Conservation (phyloP, 208 protist species). For the Entamoeba histolytica region DNA sequence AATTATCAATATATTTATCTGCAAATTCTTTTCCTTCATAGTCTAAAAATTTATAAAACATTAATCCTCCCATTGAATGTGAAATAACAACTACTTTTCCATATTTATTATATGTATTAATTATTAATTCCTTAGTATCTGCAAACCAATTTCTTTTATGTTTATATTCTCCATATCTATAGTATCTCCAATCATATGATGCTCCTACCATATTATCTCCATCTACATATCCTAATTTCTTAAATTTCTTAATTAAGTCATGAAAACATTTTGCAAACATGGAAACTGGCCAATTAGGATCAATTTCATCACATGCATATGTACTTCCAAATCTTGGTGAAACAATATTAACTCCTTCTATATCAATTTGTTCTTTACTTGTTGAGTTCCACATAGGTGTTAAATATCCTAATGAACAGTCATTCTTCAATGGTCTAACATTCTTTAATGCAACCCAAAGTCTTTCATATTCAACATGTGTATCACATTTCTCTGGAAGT, state of each 20-base stretch:
- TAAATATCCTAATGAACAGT: neutral
- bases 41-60: neutral
- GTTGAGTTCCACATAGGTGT: neutral
- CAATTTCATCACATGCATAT: neutral
- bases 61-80: neutral
- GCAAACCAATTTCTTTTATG: neutral
- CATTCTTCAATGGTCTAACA: neutral
- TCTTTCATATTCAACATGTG: neutral
- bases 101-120: neutral
- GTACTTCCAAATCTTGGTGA: neutral
- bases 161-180: neutral
- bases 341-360: neutral
- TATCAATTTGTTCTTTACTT: neutral
- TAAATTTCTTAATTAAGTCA: neutral
- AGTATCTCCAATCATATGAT: neutral
- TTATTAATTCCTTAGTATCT: neutral
- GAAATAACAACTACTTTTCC: neutral
- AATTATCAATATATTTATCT: neutral
- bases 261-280: neutral
- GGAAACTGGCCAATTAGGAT: neutral
- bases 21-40: neutral
- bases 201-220: neutral
- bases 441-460: neutral
- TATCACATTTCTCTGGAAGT: neutral
- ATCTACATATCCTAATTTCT: neutral